A percentile compares a stretch with the other conserved stretches of the same genome.
Conservation (phyloP, 768 basidiomycete species). For the Trametes villosa region DNA sequence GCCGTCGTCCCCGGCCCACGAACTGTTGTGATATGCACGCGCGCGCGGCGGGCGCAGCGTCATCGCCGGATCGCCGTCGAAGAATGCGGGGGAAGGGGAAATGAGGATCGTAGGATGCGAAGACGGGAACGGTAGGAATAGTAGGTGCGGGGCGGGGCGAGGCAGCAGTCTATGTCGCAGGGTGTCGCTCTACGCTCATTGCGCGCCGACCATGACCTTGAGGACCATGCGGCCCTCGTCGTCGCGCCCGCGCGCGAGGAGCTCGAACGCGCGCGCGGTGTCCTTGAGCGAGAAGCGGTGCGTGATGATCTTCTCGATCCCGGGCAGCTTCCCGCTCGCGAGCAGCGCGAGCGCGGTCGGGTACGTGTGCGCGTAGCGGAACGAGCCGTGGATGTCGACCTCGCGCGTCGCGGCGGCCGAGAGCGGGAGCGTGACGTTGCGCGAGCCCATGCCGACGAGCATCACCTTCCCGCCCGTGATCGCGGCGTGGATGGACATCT, state of each 20-base stretch:
- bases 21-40: neutral
- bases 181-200: constrained; percentile 7
- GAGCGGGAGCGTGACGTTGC: constrained; percentile 81
- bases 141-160: neutral
- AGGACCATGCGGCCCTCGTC: constrained; percentile 81
- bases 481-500: constrained; percentile 86
- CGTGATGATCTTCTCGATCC: constrained; percentile 76
- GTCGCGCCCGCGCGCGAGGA: constrained; percentile 77
- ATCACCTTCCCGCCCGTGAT: constrained; percentile 86
- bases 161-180: constrained; percentile 9
- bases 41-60: constrained; percentile 15
- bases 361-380: constrained; percentile 91
- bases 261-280: constrained; percentile 78
- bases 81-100: neutral
- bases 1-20: neutral
- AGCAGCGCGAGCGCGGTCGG: constrained; percentile 77
- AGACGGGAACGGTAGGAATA: neutral
- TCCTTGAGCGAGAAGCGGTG: constrained; percentile 73
- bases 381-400: constrained; percentile 91
- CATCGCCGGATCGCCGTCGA: constrained; percentile 2
- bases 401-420: constrained; percentile 83
- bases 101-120: neutral
- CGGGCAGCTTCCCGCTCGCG: constrained; percentile 63
- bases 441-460: constrained; percentile 95
- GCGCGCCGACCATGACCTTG: constrained; percentile 79